Conservation (phyloP, 2,329 filamentous ascomycete species). For the Colletotrichum sp. region DNA sequence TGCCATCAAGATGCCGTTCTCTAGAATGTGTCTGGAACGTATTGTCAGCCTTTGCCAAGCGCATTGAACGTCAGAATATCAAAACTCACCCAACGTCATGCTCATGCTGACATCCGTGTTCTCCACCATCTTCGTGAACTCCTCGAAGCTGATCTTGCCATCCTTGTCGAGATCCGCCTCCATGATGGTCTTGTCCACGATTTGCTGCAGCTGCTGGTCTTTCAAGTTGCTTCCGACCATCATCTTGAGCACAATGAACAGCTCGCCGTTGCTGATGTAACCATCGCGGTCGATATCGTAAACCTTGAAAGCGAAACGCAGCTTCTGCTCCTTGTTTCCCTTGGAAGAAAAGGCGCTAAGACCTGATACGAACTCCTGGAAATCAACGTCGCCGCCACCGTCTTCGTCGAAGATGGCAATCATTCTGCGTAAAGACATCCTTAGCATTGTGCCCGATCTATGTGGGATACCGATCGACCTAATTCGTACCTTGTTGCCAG, state of each 20-base stretch:
- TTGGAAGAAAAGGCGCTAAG: conserved; percentile 96
- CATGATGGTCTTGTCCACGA: conserved; percentile 99
- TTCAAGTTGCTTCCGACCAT: conserved; percentile 99
- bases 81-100: conserved; percentile 70
- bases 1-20: not conserved
- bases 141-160: conserved; percentile 98
- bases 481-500: conserved; percentile 81
- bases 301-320: conserved; percentile 97
- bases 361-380: conserved; percentile 97
- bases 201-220: conserved; percentile 98
- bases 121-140: conserved; percentile 99
- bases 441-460: not conserved
- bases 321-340: conserved; percentile 98
- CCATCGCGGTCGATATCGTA: conserved; percentile 99
- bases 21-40: conserved; percentile 17
- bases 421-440: conserved; percentile 69
- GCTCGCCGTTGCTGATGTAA: conserved; percentile 97
- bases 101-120: conserved; percentile 82
- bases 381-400: conserved; percentile 96
- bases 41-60: not conserved
- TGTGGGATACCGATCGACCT: not conserved
- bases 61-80: not conserved
- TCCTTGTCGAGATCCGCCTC: conserved; percentile 96
- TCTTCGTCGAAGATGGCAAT: conserved; percentile 99
- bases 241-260: conserved; percentile 99